Evolutionary conservation across 2,329 filamentous ascomycete species (phyloP).

Genomic region (Sclerotinia spermophila): DNA sequence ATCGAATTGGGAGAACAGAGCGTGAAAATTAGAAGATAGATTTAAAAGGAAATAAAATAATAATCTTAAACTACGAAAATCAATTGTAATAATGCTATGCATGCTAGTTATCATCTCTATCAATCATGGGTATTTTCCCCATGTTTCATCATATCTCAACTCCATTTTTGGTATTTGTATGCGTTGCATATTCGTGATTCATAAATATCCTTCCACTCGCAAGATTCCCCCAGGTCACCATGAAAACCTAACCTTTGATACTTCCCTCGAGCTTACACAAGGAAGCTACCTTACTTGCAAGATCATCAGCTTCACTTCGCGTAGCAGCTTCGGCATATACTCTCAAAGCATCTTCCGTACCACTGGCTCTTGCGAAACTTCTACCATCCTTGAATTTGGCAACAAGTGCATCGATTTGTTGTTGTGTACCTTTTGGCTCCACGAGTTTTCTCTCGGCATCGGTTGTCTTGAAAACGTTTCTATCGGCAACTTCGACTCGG

Average conservation of each 20-base stretch:
- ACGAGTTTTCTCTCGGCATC: conserved; percentile 88
- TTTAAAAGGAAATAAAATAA: neutral
- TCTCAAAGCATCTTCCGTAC: conserved; percentile 92
- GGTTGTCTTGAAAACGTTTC: conserved; percentile 84
- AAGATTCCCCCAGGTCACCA: neutral
- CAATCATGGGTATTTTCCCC: conserved; percentile 13
- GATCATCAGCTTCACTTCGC: conserved; percentile 82
- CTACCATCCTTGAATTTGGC: conserved; percentile 88
- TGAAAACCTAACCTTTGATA: conserved; percentile 4
- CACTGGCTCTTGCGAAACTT: conserved; percentile 86
- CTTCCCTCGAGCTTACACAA: conserved; percentile 30
- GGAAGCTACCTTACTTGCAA: conserved; percentile 71
- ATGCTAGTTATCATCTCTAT: conserved; percentile 11
- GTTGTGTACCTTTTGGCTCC: conserved; percentile 74
- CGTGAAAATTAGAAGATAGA: no score
- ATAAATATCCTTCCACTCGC: neutral
- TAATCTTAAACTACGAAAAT: neutral
- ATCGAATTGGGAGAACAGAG: no score
- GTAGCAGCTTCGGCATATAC: conserved; percentile 95
- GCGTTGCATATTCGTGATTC: conserved; percentile 12
- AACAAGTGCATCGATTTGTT: conserved; percentile 81
- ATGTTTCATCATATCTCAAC: conserved; percentile 16
- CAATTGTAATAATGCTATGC: neutral
- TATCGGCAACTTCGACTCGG: conserved; percentile 83
- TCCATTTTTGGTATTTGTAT: conserved; percentile 17